Percentiles rank a stretch among this genome's conserved stretches.
These are phyloP conservation scores for Claviceps sp. DNA, from an alignment of 2,329 filamentous ascomycete species.

Conservation along the genomic window DNA sequence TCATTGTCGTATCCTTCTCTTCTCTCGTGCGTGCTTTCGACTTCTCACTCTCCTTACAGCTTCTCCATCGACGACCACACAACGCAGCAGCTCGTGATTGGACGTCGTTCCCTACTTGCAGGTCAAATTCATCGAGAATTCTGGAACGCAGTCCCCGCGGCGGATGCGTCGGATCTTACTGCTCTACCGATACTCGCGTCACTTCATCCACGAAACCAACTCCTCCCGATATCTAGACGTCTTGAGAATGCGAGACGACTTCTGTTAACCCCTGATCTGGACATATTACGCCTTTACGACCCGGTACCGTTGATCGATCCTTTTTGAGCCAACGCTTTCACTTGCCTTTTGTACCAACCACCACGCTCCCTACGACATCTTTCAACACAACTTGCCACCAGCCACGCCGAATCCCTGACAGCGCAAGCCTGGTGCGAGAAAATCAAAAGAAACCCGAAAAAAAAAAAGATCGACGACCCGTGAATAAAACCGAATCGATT, in stretches of 20 bases:
- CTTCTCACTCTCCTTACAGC: not conserved
- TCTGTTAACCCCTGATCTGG: not conserved
- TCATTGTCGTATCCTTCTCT: not conserved
- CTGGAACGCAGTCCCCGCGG: too few species aligned
- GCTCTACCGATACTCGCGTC: not conserved
- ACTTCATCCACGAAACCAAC: not conserved
- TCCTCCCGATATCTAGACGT: not conserved
- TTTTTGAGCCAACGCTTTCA: not conserved
- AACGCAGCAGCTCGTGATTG: not conserved
- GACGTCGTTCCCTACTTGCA: not conserved
- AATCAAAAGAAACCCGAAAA: not conserved
- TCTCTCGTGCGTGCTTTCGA: not conserved
- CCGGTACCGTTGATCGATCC: not conserved
- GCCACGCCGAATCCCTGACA: not conserved
- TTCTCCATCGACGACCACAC: not conserved
- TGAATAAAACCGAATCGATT: not conserved
- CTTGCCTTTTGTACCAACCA: not conserved
- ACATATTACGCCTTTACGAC: not conserved
- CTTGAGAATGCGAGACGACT: slow-evolving; percentile 2
- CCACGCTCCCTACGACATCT: not conserved
- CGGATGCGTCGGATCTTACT: not conserved
- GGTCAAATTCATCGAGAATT: not conserved
- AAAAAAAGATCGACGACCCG: not conserved
- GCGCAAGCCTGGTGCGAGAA: not conserved
- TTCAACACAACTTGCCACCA: not conserved